Conservation (phyloP, 2,329 filamentous ascomycete genomes). For the Fusarium tricinctum region DNA sequence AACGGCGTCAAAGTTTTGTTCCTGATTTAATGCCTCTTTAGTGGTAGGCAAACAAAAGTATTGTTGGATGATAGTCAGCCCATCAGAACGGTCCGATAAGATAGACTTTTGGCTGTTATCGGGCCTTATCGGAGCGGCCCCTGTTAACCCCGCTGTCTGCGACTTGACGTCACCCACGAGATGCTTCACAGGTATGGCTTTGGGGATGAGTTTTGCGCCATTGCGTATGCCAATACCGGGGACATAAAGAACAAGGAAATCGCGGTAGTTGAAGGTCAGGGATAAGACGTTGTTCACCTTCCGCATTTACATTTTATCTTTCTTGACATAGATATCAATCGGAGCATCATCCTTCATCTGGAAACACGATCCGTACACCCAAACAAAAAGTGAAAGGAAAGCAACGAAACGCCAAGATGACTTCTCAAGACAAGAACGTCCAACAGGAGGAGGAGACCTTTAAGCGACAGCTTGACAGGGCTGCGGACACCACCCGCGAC, state of each 20-base stretch:
- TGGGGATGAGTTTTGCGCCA: constrained; percentile 24
- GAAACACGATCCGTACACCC: constrained; percentile 8
- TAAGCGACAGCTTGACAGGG: constrained; percentile 62
- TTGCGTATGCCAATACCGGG: constrained; percentile 46
- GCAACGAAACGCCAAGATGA: constrained; percentile 25
- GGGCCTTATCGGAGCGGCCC: constrained; percentile 36
- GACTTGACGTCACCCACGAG: constrained; percentile 45
- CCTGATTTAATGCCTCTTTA: constrained; percentile 45
- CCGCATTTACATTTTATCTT: constrained; percentile 3
- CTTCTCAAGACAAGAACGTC: constrained; percentile 29
- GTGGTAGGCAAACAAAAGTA: constrained; percentile 22
- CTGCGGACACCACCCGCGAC: constrained; percentile 55
- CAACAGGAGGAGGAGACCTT: constrained; percentile 50
- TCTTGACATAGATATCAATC: constrained; percentile 1
- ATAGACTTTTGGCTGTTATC: constrained; percentile 43
- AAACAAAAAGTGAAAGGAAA: not conserved
- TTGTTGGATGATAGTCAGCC: constrained; percentile 40
- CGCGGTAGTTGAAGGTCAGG: constrained; percentile 1
- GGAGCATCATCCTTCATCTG: constrained; percentile 18
- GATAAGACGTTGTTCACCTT: constrained; percentile 21
- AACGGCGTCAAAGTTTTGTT: constrained; percentile 15
- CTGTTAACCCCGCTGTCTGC: constrained; percentile 38
- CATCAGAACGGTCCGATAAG: constrained; percentile 46
- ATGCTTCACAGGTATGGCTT: constrained; percentile 29
- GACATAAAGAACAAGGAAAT: constrained; percentile 36